These are phyloP conservation scores for Euryodendron excelsum DNA, from an alignment of 148 eudicot species.

Conservation along the genomic window DNA sequence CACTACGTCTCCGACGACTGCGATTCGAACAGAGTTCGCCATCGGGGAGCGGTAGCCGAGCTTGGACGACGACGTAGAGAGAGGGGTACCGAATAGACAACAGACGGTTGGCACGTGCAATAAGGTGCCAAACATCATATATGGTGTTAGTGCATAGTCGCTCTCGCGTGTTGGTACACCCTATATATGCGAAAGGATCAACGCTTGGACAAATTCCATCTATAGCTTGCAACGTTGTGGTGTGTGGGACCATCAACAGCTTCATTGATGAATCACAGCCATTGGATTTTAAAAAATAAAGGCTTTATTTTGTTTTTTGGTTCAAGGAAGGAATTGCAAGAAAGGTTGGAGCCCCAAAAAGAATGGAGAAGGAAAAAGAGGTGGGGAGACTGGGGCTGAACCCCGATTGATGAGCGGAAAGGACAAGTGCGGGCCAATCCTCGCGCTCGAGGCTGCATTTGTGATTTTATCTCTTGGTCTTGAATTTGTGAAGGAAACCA, in stretches of 20 bases:
- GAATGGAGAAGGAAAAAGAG: neutral
- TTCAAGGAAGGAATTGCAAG: neutral
- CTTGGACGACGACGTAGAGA: slow-evolving; percentile 22
- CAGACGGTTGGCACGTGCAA: slow-evolving; percentile 23
- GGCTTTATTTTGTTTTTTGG: neutral
- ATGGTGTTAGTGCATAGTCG: too few species aligned
- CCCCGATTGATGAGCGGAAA: neutral
- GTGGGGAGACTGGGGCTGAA: neutral
- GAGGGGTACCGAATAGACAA: neutral
- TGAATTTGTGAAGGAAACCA: neutral
- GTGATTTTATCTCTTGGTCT: too few species aligned
- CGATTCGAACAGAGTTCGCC: slow-evolving; percentile 55
- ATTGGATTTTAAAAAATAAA: too few species aligned
- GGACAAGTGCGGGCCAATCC: neutral
- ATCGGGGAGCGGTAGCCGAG: slow-evolving; percentile 23
- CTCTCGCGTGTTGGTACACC: neutral
- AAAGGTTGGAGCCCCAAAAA: too few species aligned
- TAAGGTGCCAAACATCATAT: slow-evolving; percentile 14
- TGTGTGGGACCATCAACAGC: neutral
- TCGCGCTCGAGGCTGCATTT: neutral
- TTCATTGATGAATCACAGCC: neutral
- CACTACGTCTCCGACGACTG: slow-evolving; percentile 83
- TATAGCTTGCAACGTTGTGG: neutral
- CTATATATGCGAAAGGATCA: neutral
- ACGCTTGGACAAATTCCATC: neutral